Evolutionary conservation across 305 asterid genomes (phyloP), one percentile per base, ranked within the genome.

Genomic region (Fraxinus sp.): DNA sequence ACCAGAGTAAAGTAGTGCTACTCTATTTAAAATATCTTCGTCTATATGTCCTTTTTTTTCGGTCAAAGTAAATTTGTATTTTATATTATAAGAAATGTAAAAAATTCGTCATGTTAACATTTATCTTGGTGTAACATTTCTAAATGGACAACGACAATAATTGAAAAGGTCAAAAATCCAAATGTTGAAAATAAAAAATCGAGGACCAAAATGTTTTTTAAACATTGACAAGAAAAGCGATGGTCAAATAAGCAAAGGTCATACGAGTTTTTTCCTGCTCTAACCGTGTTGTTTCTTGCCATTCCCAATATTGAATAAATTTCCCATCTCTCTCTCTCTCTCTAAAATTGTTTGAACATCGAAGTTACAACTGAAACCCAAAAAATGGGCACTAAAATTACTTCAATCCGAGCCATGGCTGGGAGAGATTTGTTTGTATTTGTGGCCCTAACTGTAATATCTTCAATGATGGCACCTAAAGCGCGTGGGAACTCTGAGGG

Each of bases 401-500:
- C 59, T 71, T 52, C 68, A 14, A 74, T 16, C 64, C 16, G 52
- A 78, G 87, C 35, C 76, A 90, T 89, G 93, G 87, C 86, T 37
- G 75, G 83, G 57, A 82, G 86, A 62, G 84, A 62, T 80, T 83
- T 82, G 24, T 81, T 76, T 84, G 82, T 89, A 32, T 72, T 85
- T 66, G 80, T 84, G 16, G 85, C 82, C 77, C 73, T 92, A 59
- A 30, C 87, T 52, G 46, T 88, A 28, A 70, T 78, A 82, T 77
- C 89, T 26, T 79, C 88, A 18, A 13, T 87, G 7, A 33, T 88
- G 74, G 85, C 88, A 59, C 89, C 81, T 52, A 80, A 78, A 62
- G 97, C 86, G 20, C 77, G 55, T 78, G 95, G 90, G 4, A 95
- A 95, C 89, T 90, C 97, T 1, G 99, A 95, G 77, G 97, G 97